Percentiles rank a stretch among this genome's conserved stretches.
Evolutionary conservation across 495 filamentous ascomycete genomes (phyloP).

Genomic region (Venustampulla echinocandica): DNA sequence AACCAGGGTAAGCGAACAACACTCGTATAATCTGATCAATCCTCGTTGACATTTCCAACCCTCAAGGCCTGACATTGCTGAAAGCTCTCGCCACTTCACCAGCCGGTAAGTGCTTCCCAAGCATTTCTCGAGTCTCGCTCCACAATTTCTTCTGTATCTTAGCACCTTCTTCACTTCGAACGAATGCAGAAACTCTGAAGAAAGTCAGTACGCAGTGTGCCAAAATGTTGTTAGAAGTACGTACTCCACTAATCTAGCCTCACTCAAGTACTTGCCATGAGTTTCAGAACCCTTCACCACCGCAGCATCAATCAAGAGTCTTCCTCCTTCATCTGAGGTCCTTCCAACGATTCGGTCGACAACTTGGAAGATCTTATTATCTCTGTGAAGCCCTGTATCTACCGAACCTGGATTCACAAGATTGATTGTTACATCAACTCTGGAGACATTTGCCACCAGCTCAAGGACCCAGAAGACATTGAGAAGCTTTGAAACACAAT

Average conservation of each 20-base stretch:
- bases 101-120: not conserved
- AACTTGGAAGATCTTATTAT: conserved; percentile 3
- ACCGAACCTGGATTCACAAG: conserved; percentile 23
- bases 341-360: conserved; percentile 20
- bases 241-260: conserved; percentile 9
- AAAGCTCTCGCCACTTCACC: too few species aligned
- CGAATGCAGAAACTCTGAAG: not conserved
- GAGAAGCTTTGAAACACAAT: conserved; percentile 43
- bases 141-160: not conserved
- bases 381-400: not conserved
- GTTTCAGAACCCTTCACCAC: conserved; percentile 19
- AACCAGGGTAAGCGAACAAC: too few species aligned
- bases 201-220: not conserved
- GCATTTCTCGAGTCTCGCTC: not conserved
- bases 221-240: not conserved
- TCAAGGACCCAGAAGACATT: conserved; percentile 36
- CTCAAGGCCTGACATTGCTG: too few species aligned
- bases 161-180: not conserved
- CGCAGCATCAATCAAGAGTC: conserved; percentile 22
- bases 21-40: too few species aligned
- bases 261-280: conserved; percentile 12
- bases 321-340: conserved; percentile 20
- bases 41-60: too few species aligned
- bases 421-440: conserved; percentile 39
- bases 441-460: conserved; percentile 27